Percentiles rank a stretch among this genome's conserved stretches.
Evolutionary conservation across 768 basidiomycete genomes (phyloP).

Genomic region (Daedalea quercina): DNA sequence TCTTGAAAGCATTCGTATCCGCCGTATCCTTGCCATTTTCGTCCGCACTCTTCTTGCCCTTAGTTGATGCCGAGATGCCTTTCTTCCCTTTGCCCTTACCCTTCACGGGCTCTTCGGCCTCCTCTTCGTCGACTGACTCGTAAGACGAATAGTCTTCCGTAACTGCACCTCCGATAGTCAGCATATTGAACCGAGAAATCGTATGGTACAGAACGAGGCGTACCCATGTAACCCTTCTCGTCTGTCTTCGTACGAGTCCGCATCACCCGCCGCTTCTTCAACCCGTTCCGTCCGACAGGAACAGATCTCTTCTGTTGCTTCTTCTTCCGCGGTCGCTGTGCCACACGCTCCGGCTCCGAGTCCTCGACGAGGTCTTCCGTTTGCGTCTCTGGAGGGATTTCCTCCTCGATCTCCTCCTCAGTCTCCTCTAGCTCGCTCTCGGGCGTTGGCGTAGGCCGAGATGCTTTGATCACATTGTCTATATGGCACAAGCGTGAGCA

Average conservation of each 20-base stretch:
- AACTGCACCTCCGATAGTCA: conserved; percentile 31
- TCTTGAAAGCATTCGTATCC: conserved; percentile 3
- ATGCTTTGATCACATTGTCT: conserved; percentile 14
- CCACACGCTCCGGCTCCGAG: conserved; percentile 16
- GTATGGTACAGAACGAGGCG: neutral
- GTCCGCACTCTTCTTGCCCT: conserved; percentile 21
- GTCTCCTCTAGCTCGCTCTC: conserved; percentile 1
- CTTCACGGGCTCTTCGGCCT: conserved; percentile 20
- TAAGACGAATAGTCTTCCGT: conserved; percentile 77
- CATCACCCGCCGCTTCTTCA: conserved; percentile 63
- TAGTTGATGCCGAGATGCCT: conserved; percentile 4
- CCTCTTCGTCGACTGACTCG: conserved; percentile 68
- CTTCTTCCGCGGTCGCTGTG: conserved; percentile 25
- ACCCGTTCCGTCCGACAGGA: conserved; percentile 74
- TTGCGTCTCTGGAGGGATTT: conserved; percentile 17
- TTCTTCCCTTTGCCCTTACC: conserved; percentile 12
- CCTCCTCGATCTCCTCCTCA: conserved; percentile 19
- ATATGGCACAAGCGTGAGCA: neutral
- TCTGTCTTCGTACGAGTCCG: conserved; percentile 52
- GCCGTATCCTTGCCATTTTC: neutral
- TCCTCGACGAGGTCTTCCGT: conserved; percentile 21
- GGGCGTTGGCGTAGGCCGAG: conserved; percentile 4
- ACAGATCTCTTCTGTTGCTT: conserved; percentile 47
- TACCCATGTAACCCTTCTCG: conserved; percentile 71
- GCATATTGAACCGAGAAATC: neutral